Conservation (phyloP, 352 stramenopile species). For the Phytophthora agathidicida region DNA sequence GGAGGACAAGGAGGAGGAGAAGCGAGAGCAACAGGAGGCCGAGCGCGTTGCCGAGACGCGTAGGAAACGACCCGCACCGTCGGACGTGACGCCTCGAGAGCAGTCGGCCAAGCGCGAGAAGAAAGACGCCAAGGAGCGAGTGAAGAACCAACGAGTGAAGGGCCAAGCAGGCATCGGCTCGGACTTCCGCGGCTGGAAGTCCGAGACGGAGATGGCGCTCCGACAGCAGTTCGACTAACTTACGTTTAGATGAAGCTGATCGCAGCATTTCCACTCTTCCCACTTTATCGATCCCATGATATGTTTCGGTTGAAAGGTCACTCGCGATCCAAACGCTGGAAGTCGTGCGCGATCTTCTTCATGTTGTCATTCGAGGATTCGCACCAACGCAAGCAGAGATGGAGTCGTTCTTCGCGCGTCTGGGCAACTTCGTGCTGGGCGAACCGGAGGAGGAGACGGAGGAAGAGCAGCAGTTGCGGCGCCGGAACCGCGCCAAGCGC, state of each 20-base stretch:
- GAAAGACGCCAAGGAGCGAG: conserved; percentile 66
- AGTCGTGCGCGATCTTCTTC: too few relatives aligned
- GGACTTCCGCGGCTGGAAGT: conserved; percentile 79
- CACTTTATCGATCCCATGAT: too few relatives aligned
- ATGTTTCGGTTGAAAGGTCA: too few relatives aligned
- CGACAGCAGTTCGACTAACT: conserved; percentile 78
- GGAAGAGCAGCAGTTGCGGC: conserved; percentile 49
- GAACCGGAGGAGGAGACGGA: conserved; percentile 63
- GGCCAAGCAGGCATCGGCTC: conserved; percentile 81
- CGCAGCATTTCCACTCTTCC: too few relatives aligned
- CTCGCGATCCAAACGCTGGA: too few relatives aligned
- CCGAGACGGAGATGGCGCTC: conserved; percentile 80
- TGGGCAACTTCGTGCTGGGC: conserved; percentile 51
- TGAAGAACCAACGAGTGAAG: conserved; percentile 72
- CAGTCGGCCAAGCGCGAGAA: conserved; percentile 37
- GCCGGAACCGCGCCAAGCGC: conserved; percentile 58
- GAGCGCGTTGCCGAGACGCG: neutral
- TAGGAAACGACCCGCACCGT: conserved; percentile 18
- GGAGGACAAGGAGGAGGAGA: conserved; percentile 17
- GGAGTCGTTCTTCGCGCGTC: conserved; percentile 66
- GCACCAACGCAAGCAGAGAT: conserved; percentile 31
- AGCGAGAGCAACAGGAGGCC: conserved; percentile 1
- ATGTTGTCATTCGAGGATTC: conserved; percentile 11
- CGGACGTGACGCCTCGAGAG: neutral
- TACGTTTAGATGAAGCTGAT: neutral